phyloP scores from a whole-genome alignment of 1,139 yeast genomes.

The Diutina ranongensis region DNA sequence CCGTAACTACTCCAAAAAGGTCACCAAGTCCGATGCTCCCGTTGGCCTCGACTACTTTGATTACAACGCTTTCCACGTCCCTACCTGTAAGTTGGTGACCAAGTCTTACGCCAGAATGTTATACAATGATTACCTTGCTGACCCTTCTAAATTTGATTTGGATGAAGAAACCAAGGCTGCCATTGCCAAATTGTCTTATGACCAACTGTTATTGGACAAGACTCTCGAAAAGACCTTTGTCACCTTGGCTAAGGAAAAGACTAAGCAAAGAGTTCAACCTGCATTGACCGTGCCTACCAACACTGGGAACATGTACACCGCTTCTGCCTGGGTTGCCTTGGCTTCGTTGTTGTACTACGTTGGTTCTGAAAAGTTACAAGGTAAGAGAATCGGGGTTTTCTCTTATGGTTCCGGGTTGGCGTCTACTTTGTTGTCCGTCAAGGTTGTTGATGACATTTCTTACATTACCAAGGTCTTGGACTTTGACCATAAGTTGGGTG shows the following conservation, averaged over 20 bases:
- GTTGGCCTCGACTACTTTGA: constrained; percentile 73
- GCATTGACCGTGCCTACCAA: constrained; percentile 85
- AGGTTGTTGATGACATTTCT: constrained; percentile 72
- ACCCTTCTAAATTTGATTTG: constrained; percentile 43
- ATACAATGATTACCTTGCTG: constrained; percentile 73
- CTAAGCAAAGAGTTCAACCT: constrained; percentile 65
- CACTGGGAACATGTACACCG: constrained; percentile 98
- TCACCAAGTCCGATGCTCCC: constrained; percentile 43
- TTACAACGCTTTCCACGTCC: constrained; percentile 96
- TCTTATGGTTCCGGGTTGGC: constrained; percentile 99
- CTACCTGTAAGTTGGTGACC: constrained; percentile 90
- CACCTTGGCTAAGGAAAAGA: constrained; percentile 60
- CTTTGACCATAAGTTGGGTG: constrained; percentile 54
- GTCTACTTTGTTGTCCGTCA: constrained; percentile 72
- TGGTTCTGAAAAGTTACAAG: constrained; percentile 62
- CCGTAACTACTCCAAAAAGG: constrained; percentile 70
- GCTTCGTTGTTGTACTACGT: constrained; percentile 71
- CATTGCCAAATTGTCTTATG: constrained; percentile 55
- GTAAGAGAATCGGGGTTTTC: constrained; percentile 83
- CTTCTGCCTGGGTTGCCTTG: constrained; percentile 81
- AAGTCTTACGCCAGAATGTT: constrained; percentile 89
- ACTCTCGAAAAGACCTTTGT: constrained; percentile 78
- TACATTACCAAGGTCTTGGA: constrained; percentile 54
- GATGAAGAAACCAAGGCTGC: constrained; percentile 45
- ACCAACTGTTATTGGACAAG: constrained; percentile 70